Evolutionary conservation across 208 protist genomes (phyloP), one percentile per base, ranked within the genome.

Genomic region (Tritrichomonas musculus): DNA sequence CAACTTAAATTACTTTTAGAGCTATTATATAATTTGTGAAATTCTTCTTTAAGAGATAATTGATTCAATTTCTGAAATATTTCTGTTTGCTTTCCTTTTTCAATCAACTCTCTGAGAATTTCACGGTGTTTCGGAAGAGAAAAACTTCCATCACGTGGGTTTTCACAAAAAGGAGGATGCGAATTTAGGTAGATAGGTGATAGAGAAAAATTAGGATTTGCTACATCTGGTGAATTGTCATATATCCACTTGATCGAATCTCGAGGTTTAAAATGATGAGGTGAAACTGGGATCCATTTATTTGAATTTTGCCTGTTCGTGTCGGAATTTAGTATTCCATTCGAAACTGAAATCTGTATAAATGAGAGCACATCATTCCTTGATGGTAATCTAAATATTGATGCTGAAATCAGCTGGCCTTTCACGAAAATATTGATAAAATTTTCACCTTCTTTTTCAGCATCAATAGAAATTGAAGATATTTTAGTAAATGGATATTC

Each of bases 301-400:
- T n/a, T n/a, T 17, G 5, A 20, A 17, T 88, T 49, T 33, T 41
- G 30, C 20, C 20, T n/a, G 41, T 88, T 47, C 39, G 39, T 8
- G 8, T 20, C 44, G 11, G 77, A 44, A 13, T 22, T n/a, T 1
- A 88, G 2, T 27, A 88, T 88, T 33, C 77, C 77, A 39, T 88
- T 88, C 22, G 77, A 41, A 57, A 88, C 77, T 17, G 47, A 14
- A 39, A 88, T 57, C 39, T 88, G 47, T 27, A 88, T 53, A 88
- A 88, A 88, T 57, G 77, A 57, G 1, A n/a, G 57, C n/a, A 88
- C 77, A 88, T 88, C 77, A 88, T 88, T 39, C 20, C n/a, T 88
- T 39, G 77, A 88, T 88, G 44, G n/a, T 39, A 88, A 57, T 57
- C 9, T 17, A 57, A 39, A 88, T 57, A 57, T 88, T 20, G 77